Evolutionary conservation across 176 grass and related monocot species (phyloP), one percentile per base, ranked within the genome.

Genomic region (Zizania latifolia): DNA sequence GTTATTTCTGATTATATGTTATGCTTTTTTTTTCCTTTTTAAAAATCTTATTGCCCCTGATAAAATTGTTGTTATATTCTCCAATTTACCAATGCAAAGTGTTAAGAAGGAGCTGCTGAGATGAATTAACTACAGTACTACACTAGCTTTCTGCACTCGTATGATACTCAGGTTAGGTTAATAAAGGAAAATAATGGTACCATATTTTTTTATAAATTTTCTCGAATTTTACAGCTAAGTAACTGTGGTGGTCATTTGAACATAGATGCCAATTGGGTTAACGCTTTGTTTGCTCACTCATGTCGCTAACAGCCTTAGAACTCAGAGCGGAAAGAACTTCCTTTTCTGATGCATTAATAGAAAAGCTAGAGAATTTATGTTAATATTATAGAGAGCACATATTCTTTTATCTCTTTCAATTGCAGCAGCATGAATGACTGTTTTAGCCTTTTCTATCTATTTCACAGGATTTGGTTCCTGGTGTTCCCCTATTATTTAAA

Each of bases 391-490:
- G 30, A 28, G 63, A 64, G 13, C 1, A 35, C 13, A 21, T 55
- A 21, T 16, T 17, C 29, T 24, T 65, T 66, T 78, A 2, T 55
- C 1, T 69, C 27, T 64, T 85, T 16, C 38, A 58, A 21, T 32
- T 19, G 2, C 34, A 2, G 4, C 30, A 80, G 8, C 23, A 15
- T 30, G 4, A 57, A 68, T 68, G 3, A 48, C 34, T 24, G 56
- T 11, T 82, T 72, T 72, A 5, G 8, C 2, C 16, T 71, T 67
- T 11, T 29, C 39, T 38, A 54, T 70, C 0, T 9, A 39, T 74
- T 82, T 16, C 72, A 17, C 70, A 90, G 87, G 84, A 93, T 72
- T 85, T 90, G 84, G 91, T 93, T 63, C 91, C 91, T 50, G 87
- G 87, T 31, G 22, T 90, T 32, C 91, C 85, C 69, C 33, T 93